A percentile compares a stretch with the other conserved stretches of the same genome.
phyloP scores from a whole-genome alignment of 805 yeast species.

The Trichomonascus vanleenenianus region DNA sequence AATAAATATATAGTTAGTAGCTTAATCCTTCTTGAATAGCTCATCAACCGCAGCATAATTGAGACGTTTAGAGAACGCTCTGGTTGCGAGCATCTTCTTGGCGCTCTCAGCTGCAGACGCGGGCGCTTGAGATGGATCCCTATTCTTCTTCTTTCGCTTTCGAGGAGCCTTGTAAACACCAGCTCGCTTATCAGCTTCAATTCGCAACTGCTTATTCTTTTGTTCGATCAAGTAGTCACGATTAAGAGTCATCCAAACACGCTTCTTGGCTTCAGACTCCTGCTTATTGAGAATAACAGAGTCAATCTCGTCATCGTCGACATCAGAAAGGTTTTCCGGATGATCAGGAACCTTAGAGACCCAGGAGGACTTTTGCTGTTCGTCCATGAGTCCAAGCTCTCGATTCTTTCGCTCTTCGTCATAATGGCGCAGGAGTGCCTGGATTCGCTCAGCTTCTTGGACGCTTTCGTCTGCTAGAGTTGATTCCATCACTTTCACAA shows the following conservation, averaged over 20 bases:
- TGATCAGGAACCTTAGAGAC: constrained; percentile 48
- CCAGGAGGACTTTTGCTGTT: constrained; percentile 13
- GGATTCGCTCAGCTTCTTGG: constrained; percentile 1
- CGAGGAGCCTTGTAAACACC: constrained; percentile 56
- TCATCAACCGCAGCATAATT: constrained; percentile 72
- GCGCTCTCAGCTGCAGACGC: constrained; percentile 71
- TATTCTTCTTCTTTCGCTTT: constrained; percentile 30
- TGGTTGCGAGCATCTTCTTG: constrained; percentile 63
- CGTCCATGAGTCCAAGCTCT: neutral
- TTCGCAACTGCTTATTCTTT: constrained; percentile 73
- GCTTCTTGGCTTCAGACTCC: constrained; percentile 66
- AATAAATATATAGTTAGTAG: no score
- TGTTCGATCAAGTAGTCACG: constrained; percentile 80
- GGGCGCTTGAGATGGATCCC: constrained; percentile 33
- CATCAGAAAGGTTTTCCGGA: constrained; percentile 59
- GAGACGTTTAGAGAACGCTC: constrained; percentile 78
- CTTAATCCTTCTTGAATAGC: constrained; percentile 19
- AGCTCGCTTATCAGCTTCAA: constrained; percentile 78
- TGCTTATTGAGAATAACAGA: constrained; percentile 54
- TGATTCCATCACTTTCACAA: no score
- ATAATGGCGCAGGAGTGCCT: neutral
- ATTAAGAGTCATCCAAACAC: constrained; percentile 85
- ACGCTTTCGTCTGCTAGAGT: neutral
- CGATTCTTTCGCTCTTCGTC: constrained; percentile 1
- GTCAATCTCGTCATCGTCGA: constrained; percentile 76